phyloP scores from a whole-genome alignment of 2,329 filamentous ascomycete species.

The Penicillium rolfsii region DNA sequence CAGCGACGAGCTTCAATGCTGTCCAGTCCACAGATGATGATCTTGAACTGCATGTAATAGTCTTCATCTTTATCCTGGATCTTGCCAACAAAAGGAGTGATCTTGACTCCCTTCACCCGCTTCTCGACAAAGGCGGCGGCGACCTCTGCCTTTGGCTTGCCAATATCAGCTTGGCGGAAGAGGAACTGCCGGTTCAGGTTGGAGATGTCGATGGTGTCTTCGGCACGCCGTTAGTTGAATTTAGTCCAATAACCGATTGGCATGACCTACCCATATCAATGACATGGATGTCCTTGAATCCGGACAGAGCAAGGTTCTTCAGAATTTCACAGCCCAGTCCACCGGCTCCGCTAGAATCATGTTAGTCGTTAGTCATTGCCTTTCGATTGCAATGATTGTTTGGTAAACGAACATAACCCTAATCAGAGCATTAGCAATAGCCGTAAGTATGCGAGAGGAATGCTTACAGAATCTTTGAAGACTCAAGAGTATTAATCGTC shows the following conservation, averaged over 20 bases:
- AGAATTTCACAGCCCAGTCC: conserved; percentile 95
- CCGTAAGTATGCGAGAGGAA: conserved; percentile 2
- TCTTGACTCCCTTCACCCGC: conserved; percentile 85
- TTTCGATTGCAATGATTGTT: background rate
- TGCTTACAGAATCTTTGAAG: conserved; percentile 73
- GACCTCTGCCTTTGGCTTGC: conserved; percentile 89
- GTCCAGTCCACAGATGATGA: conserved; percentile 92
- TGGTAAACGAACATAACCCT: conserved; percentile 57
- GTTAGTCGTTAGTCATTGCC: conserved; percentile 8
- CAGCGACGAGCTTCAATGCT: conserved; percentile 96
- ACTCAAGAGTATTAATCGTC: conserved; percentile 62
- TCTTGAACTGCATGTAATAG: conserved; percentile 96
- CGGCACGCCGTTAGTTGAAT: background rate
- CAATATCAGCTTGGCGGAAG: conserved; percentile 88
- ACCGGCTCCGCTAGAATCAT: conserved; percentile 74
- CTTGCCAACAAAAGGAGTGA: conserved; percentile 89
- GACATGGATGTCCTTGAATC: conserved; percentile 96
- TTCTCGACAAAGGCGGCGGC: conserved; percentile 89
- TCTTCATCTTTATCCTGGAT: conserved; percentile 97
- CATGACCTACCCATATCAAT: conserved; percentile 87
- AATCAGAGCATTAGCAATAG: conserved; percentile 26
- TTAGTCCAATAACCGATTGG: background rate
- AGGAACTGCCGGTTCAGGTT: conserved; percentile 98
- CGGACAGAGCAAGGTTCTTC: conserved; percentile 92
- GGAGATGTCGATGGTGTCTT: conserved; percentile 96